Evolutionary conservation across 2,329 filamentous ascomycete species (phyloP), one percentile per base, ranked within the genome.

Genomic region (Paecilomyces variotii): DNA sequence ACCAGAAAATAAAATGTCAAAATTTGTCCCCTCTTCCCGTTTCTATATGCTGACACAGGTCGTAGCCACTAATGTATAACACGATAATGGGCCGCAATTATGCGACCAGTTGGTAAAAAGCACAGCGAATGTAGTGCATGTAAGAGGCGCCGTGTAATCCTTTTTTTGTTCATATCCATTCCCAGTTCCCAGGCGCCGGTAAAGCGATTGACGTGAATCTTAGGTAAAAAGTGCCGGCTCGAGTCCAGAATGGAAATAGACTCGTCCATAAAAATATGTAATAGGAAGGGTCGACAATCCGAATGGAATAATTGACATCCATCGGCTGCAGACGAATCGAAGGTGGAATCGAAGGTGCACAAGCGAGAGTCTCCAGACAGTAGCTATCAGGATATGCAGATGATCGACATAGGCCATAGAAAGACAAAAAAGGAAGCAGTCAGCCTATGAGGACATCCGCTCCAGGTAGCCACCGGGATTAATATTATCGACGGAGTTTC

Each of bases 81-180:
- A 45, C 39, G 39, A 6, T 45, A 45, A 45, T 45, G 39, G 19
- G n/a, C n/a, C 39, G 39, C 39, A 45, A 19, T 45, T 19, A 19
- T 45, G 39, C 39, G 39, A 45, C 19, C 39, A 28, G 45, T 56
- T 60, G 63, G 72, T 63, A 66, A 68, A 32, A 65, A 67, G 72
- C 72, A 75, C 70, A 74, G 67, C 71, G 72, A 75, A 65, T 70
- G 71, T 67, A 67, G 70, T 72, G 71, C 69, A 69, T 64, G 62
- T 60, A 66, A 70, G 62, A 68, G 61, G 64, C 64, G 67, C 65
- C 63, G 68, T 69, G 57, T 63, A 65, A 61, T 59, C 62, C 61
- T 68, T 63, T 61, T 65, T 67, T 65, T 45, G 65, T 63, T 54
- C 11, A 62, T 64, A 61, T 58, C 56, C 60, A 60, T 61, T 59